Evolutionary conservation across 2,329 filamentous ascomycete genomes (phyloP).

Genomic region (Colletotrichum sp.): DNA sequence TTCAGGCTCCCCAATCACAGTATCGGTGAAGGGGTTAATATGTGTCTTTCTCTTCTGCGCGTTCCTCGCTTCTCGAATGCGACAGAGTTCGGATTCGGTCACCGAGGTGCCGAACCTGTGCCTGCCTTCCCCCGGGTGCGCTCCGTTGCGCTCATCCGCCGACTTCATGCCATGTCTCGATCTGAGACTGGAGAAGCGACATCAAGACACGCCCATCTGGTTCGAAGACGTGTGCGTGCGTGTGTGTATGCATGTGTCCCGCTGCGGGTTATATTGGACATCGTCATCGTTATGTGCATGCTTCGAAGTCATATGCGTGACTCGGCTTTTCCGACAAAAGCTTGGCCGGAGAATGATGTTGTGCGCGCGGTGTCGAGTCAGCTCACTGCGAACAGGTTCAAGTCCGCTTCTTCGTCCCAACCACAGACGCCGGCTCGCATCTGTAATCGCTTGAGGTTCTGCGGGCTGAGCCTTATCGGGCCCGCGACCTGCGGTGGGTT

Average conservation of each 20-base stretch:
- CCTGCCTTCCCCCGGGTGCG: not conserved
- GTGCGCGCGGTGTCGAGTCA: not conserved
- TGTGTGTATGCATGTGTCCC: not conserved
- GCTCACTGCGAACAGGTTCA: not conserved
- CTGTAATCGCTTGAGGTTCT: not conserved
- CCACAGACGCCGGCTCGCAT: not conserved
- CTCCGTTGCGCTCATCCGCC: not conserved
- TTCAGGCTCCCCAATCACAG: not conserved
- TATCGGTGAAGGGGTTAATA: not conserved
- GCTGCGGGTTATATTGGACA: not conserved
- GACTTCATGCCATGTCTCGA: not conserved
- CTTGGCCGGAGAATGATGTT: not conserved
- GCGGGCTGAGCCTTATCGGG: conserved; percentile 4
- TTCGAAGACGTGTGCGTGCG: not conserved
- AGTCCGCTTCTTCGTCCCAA: not conserved
- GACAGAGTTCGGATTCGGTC: not conserved
- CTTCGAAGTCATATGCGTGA: not conserved
- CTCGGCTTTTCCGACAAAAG: not conserved
- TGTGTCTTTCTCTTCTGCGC: not conserved
- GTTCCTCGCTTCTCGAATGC: not conserved
- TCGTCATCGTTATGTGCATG: not conserved
- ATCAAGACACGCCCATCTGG: not conserved
- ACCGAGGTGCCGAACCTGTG: not conserved
- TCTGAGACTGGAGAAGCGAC: not conserved
- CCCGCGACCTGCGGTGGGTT: not conserved